Percentiles rank a stretch among this genome's conserved stretches.
Evolutionary conservation across 1,139 yeast species (phyloP).

Genomic region (Saccharomyces hybrid): DNA sequence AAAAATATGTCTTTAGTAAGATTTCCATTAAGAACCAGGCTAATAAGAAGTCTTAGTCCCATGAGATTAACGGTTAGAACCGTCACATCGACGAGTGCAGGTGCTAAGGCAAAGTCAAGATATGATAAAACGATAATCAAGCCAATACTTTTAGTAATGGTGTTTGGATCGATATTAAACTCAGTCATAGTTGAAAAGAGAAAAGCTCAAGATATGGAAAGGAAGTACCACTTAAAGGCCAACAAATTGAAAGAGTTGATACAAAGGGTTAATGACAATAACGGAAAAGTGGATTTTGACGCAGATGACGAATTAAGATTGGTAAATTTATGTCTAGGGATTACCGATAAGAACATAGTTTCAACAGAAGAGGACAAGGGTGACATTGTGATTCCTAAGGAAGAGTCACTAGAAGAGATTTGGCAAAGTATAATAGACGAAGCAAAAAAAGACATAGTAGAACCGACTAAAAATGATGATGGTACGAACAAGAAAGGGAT

Average conservation of each 20-base stretch:
- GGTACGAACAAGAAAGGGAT: background rate
- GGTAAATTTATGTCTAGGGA: slow-evolving; percentile 22
- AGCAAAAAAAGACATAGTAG: slow-evolving; percentile 7
- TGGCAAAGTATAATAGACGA: slow-evolving; percentile 24
- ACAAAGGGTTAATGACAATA: slow-evolving; percentile 11
- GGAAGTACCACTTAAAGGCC: slow-evolving; percentile 30
- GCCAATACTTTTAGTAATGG: slow-evolving; percentile 30
- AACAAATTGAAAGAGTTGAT: slow-evolving; percentile 29
- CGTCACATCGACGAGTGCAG: background rate
- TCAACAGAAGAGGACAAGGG: slow-evolving; percentile 6
- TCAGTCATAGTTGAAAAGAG: slow-evolving; percentile 35
- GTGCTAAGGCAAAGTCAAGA: slow-evolving; percentile 13
- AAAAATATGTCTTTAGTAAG: background rate
- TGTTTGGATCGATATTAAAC: slow-evolving; percentile 32
- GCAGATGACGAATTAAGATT: slow-evolving; percentile 29
- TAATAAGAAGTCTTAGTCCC: background rate
- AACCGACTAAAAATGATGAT: background rate
- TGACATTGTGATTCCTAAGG: slow-evolving; percentile 15
- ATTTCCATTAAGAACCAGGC: background rate
- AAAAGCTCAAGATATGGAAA: slow-evolving; percentile 35
- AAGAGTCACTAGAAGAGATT: slow-evolving; percentile 24
- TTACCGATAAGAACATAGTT: slow-evolving; percentile 14
- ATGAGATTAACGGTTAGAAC: background rate
- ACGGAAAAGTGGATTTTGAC: slow-evolving; percentile 26
- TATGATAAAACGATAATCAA: slow-evolving; percentile 30